These are phyloP conservation scores for Pestalotiopsis sp. DNA, from an alignment of 2,329 filamentous ascomycete genomes.

Conservation along the genomic window DNA sequence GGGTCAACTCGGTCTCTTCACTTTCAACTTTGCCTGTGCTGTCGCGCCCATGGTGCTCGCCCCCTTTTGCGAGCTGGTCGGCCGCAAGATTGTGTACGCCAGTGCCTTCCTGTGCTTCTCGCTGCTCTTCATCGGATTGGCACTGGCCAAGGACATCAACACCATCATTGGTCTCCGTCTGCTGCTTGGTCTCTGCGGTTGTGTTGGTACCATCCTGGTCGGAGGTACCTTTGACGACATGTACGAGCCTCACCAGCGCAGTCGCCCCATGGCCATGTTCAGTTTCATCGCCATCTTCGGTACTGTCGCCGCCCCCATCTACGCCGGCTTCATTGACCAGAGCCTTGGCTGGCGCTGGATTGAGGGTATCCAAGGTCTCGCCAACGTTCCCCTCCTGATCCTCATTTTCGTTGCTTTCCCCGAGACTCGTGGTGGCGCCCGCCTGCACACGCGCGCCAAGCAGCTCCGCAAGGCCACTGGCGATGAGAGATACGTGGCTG, in stretches of 20 bases:
- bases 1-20: slow-evolving; percentile 52
- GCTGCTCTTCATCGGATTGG: slow-evolving; percentile 49
- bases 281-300: slow-evolving; percentile 53
- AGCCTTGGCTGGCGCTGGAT: slow-evolving; percentile 57
- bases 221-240: slow-evolving; percentile 53
- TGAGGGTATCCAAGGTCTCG: slow-evolving; percentile 53
- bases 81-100: slow-evolving; percentile 47
- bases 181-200: slow-evolving; percentile 51
- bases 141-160: slow-evolving; percentile 49
- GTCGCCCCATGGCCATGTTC: slow-evolving; percentile 50
- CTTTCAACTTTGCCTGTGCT: slow-evolving; percentile 52
- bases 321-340: slow-evolving; percentile 56
- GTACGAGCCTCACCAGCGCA: slow-evolving; percentile 47
- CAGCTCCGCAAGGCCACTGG: slow-evolving; percentile 47
- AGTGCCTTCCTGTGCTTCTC: slow-evolving; percentile 48
- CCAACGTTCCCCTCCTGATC: slow-evolving; percentile 50
- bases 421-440: slow-evolving; percentile 27
- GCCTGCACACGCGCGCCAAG: slow-evolving; percentile 51
- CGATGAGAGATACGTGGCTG: slow-evolving; percentile 50
- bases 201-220: slow-evolving; percentile 51
- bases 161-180: slow-evolving; percentile 50
- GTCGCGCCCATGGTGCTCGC: slow-evolving; percentile 50
- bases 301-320: slow-evolving; percentile 55
- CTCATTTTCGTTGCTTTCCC: slow-evolving; percentile 28
- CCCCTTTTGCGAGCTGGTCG: slow-evolving; percentile 53